phyloP scores from a whole-genome alignment of 2,329 filamentous ascomycete genomes.

The Tolypocladium tundrense region DNA sequence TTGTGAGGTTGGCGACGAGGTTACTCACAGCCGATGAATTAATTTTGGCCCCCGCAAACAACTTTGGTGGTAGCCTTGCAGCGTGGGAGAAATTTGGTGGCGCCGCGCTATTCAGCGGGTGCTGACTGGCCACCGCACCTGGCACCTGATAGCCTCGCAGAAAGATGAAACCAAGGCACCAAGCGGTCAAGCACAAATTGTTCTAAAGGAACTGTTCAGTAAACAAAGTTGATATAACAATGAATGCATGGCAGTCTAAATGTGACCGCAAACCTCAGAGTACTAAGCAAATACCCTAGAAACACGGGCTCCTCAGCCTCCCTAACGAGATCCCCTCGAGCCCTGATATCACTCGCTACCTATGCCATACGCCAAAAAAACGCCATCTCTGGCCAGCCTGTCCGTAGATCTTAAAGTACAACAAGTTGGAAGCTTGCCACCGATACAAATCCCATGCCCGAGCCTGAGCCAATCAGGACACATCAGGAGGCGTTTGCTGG shows the following conservation, averaged over 20 bases:
- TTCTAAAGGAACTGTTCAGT: background rate
- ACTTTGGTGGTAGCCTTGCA: background rate
- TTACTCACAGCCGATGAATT: background rate
- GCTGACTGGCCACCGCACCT: background rate
- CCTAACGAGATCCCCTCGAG: background rate
- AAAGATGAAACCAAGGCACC: background rate
- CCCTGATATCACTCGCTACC: constrained; percentile 1
- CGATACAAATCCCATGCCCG: background rate
- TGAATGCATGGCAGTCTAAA: background rate
- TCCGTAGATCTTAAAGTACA: background rate
- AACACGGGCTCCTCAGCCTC: background rate
- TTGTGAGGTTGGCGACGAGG: constrained; percentile 1
- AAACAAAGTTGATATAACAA: background rate
- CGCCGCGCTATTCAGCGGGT: background rate
- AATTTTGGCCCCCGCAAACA: background rate
- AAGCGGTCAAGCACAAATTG: background rate
- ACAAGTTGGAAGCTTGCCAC: background rate
- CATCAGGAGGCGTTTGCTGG: background rate
- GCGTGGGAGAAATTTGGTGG: background rate
- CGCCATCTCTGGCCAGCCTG: constrained; percentile 4
- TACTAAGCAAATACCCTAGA: background rate
- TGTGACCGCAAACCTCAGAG: background rate
- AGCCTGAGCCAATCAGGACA: background rate
- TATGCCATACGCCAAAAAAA: constrained; percentile 10
- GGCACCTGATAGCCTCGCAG: background rate